Conservation (phyloP, 148 eudicot genomes). For the Linanthus parryae region DNA sequence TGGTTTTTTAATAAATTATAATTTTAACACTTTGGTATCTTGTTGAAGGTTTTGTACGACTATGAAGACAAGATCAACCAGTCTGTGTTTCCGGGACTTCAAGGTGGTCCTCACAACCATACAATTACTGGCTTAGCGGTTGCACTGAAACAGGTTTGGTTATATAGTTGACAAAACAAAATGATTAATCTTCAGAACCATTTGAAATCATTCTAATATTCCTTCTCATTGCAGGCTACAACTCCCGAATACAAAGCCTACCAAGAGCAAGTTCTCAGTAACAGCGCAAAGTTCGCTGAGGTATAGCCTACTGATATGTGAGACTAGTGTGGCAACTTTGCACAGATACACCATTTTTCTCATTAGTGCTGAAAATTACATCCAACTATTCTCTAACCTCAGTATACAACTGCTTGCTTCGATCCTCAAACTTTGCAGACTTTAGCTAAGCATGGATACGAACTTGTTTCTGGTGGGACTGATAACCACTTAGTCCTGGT, state of each 20-base stretch:
- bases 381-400: no score
- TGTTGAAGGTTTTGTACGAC: constrained; percentile 77
- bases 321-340: not conserved
- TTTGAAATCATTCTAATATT: constrained; percentile 7
- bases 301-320: constrained; percentile 22
- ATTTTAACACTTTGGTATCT: constrained; percentile 7
- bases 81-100: constrained; percentile 99
- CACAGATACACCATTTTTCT: not conserved
- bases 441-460: constrained; percentile 59
- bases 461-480: constrained; percentile 98
- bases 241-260: constrained; percentile 93
- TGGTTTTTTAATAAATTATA: no score
- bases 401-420: no score
- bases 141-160: constrained; percentile 87
- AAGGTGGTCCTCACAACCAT: constrained; percentile 99
- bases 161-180: not conserved
- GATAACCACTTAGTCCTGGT: constrained; percentile 94
- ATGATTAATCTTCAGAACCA: no score
- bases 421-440: constrained; percentile 46
- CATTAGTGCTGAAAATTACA: no score
- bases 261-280: constrained; percentile 97
- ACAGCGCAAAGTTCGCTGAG: constrained; percentile 85
- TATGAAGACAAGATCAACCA: constrained; percentile 91
- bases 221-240: constrained; percentile 48
- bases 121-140: constrained; percentile 95